Evolutionary conservation across 2,329 filamentous ascomycete species (phyloP).

Genomic region (Podosphaera fusca): DNA sequence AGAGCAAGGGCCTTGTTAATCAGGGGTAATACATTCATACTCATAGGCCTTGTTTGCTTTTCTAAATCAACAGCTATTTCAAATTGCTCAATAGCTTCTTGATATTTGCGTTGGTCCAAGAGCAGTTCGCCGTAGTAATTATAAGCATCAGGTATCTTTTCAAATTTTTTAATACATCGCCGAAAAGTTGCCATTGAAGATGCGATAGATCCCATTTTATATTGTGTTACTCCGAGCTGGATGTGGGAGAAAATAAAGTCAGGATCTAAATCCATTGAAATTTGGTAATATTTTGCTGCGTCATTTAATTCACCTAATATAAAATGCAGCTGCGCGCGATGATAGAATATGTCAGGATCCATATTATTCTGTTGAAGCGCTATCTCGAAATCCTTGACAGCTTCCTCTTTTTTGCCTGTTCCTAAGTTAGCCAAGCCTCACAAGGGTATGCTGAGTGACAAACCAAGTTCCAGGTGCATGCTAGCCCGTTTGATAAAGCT

Average conservation of each 20-base stretch:
- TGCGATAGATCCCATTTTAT: slow-evolving; percentile 97
- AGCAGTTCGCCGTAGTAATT: slow-evolving; percentile 98
- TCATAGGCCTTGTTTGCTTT: slow-evolving; percentile 76
- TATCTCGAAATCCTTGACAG: slow-evolving; percentile 66
- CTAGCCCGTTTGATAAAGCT: slow-evolving; percentile 98
- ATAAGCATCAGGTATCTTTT: slow-evolving; percentile 89
- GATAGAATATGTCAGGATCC: slow-evolving; percentile 96
- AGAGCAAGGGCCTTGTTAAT: slow-evolving; percentile 96
- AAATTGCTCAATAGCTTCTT: slow-evolving; percentile 93
- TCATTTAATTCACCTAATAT: slow-evolving; percentile 85
- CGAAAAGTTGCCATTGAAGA: slow-evolving; percentile 98
- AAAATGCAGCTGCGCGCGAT: slow-evolving; percentile 94
- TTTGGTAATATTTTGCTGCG: slow-evolving; percentile 95
- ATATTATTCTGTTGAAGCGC: slow-evolving; percentile 66
- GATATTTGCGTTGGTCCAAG: slow-evolving; percentile 86
- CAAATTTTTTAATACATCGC: slow-evolving; percentile 94
- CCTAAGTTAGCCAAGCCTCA: slow-evolving; percentile 14
- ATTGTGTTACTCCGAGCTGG: slow-evolving; percentile 94
- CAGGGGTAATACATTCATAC: slow-evolving; percentile 90
- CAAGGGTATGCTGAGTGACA: slow-evolving; percentile 11
- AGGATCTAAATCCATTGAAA: slow-evolving; percentile 88
- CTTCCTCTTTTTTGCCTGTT: slow-evolving; percentile 58
- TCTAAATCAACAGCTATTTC: slow-evolving; percentile 98
- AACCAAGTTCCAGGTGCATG: slow-evolving; percentile 86
- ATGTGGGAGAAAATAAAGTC: slow-evolving; percentile 99